These are phyloP conservation scores for Atkinsonella hypoxylon DNA, from an alignment of 2,329 filamentous ascomycete genomes.

Conservation along the genomic window DNA sequence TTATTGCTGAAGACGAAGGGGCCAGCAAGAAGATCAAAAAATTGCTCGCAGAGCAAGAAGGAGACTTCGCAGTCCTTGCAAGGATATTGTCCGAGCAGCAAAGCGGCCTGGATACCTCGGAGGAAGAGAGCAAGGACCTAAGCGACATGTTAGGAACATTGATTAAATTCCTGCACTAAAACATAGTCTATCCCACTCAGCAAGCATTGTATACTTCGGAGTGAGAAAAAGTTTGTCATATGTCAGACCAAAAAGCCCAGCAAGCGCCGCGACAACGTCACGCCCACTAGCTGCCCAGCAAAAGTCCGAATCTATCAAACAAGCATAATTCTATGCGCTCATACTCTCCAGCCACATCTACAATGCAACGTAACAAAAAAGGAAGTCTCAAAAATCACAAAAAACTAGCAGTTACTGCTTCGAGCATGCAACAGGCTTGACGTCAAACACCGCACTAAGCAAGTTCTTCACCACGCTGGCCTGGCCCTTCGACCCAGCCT, in stretches of 20 bases:
- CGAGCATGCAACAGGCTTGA: slow-evolving; percentile 52
- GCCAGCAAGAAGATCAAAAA: slow-evolving; percentile 52
- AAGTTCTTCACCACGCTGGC: slow-evolving; percentile 72
- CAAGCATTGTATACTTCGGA: too few relatives aligned
- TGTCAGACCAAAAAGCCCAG: background rate
- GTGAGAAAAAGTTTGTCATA: background rate
- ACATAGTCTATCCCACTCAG: too few relatives aligned
- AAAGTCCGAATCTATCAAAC: background rate
- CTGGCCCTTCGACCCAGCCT: slow-evolving; percentile 67
- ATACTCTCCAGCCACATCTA: background rate
- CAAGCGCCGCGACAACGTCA: too few relatives aligned
- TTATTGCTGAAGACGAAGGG: slow-evolving; percentile 77
- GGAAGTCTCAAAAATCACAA: background rate
- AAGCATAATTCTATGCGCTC: background rate
- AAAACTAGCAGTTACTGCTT: slow-evolving; percentile 14
- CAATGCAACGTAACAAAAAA: background rate
- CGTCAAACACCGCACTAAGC: slow-evolving; percentile 72
- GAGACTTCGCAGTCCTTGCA: slow-evolving; percentile 50
- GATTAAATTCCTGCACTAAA: slow-evolving; percentile 33
- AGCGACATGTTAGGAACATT: slow-evolving; percentile 43
- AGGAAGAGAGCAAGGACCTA: slow-evolving; percentile 46
- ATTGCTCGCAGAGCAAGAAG: slow-evolving; percentile 56
- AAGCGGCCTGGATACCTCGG: slow-evolving; percentile 40
- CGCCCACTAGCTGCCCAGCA: background rate
- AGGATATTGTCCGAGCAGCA: slow-evolving; percentile 53